Evolutionary conservation across 495 filamentous ascomycete species (phyloP).

Genomic region (Aspergillus nidulans): DNA sequence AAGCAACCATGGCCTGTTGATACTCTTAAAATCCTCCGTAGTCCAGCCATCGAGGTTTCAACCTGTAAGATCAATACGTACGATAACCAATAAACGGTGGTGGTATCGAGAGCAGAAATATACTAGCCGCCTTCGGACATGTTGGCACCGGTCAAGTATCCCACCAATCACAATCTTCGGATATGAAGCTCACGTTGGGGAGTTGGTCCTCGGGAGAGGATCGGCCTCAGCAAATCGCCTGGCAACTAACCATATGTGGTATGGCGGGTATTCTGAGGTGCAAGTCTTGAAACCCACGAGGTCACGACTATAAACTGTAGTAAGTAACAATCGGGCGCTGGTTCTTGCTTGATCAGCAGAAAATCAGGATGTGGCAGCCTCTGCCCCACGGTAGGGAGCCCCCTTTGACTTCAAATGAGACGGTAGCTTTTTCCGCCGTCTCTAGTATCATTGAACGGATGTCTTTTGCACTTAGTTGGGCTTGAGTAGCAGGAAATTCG

Average conservation of each 20-base stretch:
- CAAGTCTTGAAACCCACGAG: background rate
- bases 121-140: slow-evolving; percentile 11
- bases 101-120: too few relatives aligned
- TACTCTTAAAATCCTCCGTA: background rate
- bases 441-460: too few relatives aligned
- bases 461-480: too few relatives aligned
- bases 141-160: slow-evolving; percentile 10
- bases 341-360: background rate
- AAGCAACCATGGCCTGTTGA: background rate
- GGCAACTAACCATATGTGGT: background rate
- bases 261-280: background rate
- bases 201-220: slow-evolving; percentile 8
- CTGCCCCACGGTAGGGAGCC: too few relatives aligned
- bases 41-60: background rate
- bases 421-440: too few relatives aligned
- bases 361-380: background rate
- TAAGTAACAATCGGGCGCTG: background rate
- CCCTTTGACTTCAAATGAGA: too few relatives aligned
- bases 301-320: background rate
- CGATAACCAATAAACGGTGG: too few relatives aligned
- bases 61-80: background rate
- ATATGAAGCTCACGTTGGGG: slow-evolving; percentile 16
- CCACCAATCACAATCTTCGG: background rate
- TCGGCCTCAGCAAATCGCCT: slow-evolving; percentile 18
- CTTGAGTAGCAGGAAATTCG: too few relatives aligned